phyloP scores from a whole-genome alignment of 2,329 filamentous ascomycete genomes.

The Nannizzia gypsea region DNA sequence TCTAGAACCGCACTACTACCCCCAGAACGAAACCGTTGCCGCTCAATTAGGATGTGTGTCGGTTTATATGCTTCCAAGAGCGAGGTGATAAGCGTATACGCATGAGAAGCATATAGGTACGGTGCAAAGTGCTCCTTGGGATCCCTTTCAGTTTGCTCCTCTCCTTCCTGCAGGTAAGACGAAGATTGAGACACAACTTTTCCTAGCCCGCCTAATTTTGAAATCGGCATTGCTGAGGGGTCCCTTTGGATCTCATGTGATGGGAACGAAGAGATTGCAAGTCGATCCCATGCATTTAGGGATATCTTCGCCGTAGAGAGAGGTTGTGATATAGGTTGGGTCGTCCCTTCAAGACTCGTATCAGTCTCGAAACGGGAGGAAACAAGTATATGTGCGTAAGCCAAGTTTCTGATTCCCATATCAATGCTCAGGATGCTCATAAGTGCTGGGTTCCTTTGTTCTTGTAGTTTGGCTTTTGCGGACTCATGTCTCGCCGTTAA shows the following conservation, averaged over 20 bases:
- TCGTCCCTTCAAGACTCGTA: neutral
- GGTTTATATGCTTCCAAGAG: constrained; percentile 44
- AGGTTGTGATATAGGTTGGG: neutral
- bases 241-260: neutral
- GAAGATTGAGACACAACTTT: neutral
- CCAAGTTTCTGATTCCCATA: constrained; percentile 72
- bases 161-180: neutral
- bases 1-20: constrained; percentile 56
- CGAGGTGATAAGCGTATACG: constrained; percentile 43
- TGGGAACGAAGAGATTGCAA: constrained; percentile 24
- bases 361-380: constrained; percentile 5
- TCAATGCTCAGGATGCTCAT: constrained; percentile 63
- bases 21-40: constrained; percentile 53
- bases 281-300: constrained; percentile 33
- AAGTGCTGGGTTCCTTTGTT: constrained; percentile 6
- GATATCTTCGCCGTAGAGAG: constrained; percentile 10
- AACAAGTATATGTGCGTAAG: constrained; percentile 52
- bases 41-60: constrained; percentile 58
- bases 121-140: constrained; percentile 42
- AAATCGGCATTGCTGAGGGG: neutral
- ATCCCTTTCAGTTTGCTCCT: neutral
- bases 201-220: neutral
- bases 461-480: neutral
- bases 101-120: constrained; percentile 41
- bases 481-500: neutral